Percentiles rank a stretch among this genome's conserved stretches.
phyloP scores from a whole-genome alignment of 1,139 yeast species.

The Blastobotrys elegans region DNA sequence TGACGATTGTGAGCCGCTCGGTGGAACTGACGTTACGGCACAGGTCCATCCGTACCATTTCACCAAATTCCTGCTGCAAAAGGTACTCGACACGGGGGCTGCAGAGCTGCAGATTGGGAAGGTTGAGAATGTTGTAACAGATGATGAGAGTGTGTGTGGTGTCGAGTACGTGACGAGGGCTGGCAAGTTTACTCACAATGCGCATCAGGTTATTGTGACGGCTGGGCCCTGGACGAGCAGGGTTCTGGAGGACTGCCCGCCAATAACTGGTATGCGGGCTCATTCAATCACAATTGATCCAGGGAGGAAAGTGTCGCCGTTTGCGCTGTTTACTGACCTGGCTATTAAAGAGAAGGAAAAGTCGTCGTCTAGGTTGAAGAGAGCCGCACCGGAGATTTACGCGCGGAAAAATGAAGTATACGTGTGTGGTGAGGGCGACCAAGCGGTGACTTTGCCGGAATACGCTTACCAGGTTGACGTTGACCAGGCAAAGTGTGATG shows the following conservation, averaged over 20 bases:
- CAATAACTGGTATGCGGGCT: conserved; percentile 83
- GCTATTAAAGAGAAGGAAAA: conserved; percentile 34
- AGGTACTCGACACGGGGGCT: conserved; percentile 81
- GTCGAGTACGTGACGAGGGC: conserved; percentile 17
- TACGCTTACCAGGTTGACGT: conserved; percentile 92
- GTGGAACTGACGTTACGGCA: conserved; percentile 86
- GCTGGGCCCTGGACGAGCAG: conserved; percentile 98
- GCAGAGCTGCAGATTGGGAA: conserved; percentile 81
- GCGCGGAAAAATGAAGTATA: conserved; percentile 95
- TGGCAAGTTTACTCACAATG: conserved; percentile 38
- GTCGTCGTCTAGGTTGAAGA: conserved; percentile 30
- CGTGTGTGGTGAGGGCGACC: conserved; percentile 96
- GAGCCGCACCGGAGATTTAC: conserved; percentile 76
- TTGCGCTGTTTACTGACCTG: conserved; percentile 79
- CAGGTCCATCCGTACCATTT: conserved; percentile 96
- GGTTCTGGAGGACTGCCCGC: conserved; percentile 75
- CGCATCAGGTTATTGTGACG: conserved; percentile 74
- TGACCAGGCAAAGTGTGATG: conserved; percentile 82
- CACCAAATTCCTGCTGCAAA: conserved; percentile 71
- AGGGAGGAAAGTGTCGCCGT: conserved; percentile 67
- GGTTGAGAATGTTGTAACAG: conserved; percentile 52
- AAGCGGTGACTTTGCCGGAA: conserved; percentile 85
- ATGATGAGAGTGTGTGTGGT: conserved; percentile 22
- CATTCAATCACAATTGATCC: conserved; percentile 93
- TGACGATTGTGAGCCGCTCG: conserved; percentile 71